Conservation (phyloP, 164 flowering plant genomes). For the Cinnamomum chago region DNA sequence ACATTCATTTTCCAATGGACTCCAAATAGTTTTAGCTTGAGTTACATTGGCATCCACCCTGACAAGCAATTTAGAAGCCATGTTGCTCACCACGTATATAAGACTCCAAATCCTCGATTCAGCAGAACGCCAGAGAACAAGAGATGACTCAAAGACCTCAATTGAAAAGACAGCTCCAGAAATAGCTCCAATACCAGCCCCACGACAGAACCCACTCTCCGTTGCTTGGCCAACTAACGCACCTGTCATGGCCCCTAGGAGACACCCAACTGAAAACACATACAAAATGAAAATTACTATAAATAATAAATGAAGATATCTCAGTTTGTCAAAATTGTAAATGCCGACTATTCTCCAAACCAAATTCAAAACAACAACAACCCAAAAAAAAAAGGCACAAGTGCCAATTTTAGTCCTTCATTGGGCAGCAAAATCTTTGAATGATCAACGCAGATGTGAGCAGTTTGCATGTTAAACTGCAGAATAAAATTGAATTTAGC, state of each 20-base stretch:
- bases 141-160: conserved; percentile 81
- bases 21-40: background rate
- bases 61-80: background rate
- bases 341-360: background rate
- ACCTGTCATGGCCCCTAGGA: conserved; percentile 83
- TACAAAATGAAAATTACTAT: background rate
- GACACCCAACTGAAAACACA: conserved; percentile 57
- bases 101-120: conserved; percentile 70
- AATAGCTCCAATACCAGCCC: conserved; percentile 89
- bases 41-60: background rate
- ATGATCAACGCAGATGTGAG: background rate
- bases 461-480: background rate
- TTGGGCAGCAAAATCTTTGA: background rate
- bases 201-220: conserved; percentile 81
- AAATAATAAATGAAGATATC: background rate
- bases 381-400: too few species aligned
- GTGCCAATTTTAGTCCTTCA: background rate
- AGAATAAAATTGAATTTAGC: background rate
- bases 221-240: conserved; percentile 89
- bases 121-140: conserved; percentile 70
- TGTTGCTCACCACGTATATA: conserved; percentile 56
- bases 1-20: background rate
- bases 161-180: conserved; percentile 95
- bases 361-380: background rate
- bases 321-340: background rate